Base-by-base conservation (phyloP, 2,329 filamentous ascomycete species). In the Beauveria asiatica region DNA sequence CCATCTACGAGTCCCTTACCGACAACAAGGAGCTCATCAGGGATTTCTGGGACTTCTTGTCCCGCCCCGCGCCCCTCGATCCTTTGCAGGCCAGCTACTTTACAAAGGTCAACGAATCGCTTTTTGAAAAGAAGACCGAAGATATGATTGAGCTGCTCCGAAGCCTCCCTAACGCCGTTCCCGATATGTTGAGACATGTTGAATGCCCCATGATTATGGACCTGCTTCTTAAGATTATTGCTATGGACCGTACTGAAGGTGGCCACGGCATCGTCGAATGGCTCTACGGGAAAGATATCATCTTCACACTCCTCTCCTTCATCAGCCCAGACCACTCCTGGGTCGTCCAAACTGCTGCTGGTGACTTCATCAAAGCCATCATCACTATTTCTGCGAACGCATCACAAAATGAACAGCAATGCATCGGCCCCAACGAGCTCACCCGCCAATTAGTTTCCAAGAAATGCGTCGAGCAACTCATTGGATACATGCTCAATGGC, bases 181-280 rank as follows among this genome's bases (percentile, higher is more conserved):
- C 89, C 13, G 86, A 92, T 64, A 88, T 99, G 77, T 81, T 99
- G 61, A 88, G 89, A 68, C 94, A 99, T 72, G 91, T 99, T 39
- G 94, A 99, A 72, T 96, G 91, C 67, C 93, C 94, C 0, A 96
- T 97, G 88, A 87, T 99, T 44, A 99, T 99, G 94, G 94, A 99
- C 72, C 79, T 99, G 21, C 76, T 99, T 56, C 80, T 99, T 64
- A 97, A 97, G 75, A 97, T 97, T 62, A 96, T 99, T 69, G 96
- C 91, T 67, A 79, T 99, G 62, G 94, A 99, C 73, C 93, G 95
- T 69, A 89, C 86, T 39, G 93, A 97, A 65, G 90, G 88, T 54
- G 93, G 92, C 5, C 88, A 92, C 70, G 94, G 93, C 57, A 91
- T 96, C 68, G 92, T 97, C 61, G 94, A 97, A 89, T 99, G 94